These are phyloP conservation scores for Tricladium varicosporioides DNA, from an alignment of 2,329 filamentous ascomycete species.

Conservation along the genomic window DNA sequence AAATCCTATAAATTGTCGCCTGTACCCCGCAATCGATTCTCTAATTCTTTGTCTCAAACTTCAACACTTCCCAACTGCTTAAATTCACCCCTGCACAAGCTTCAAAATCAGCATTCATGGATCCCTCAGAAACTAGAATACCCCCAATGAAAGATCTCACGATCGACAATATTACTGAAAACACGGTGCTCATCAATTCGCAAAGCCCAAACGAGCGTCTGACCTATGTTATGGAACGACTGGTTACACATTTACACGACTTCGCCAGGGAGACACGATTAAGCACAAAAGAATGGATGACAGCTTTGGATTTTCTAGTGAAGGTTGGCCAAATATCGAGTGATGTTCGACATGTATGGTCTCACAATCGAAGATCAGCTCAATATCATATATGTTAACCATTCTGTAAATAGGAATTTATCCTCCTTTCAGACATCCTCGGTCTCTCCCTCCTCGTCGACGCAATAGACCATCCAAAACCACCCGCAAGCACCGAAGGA, in stretches of 20 bases:
- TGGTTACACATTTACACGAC: conserved; percentile 77
- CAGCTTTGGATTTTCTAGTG: conserved; percentile 68
- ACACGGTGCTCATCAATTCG: conserved; percentile 73
- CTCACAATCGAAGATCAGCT: too few relatives aligned
- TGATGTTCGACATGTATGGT: conserved; percentile 66
- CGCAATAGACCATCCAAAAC: conserved; percentile 81
- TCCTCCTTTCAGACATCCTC: conserved; percentile 76
- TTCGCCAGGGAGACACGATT: conserved; percentile 77
- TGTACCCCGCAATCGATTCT: too few relatives aligned
- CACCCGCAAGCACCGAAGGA: conserved; percentile 66
- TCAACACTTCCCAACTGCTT: too few relatives aligned
- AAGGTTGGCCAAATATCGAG: conserved; percentile 70
- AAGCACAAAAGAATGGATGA: conserved; percentile 77
- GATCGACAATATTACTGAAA: conserved; percentile 77
- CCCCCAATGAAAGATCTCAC: conserved; percentile 67
- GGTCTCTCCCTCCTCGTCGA: conserved; percentile 79
- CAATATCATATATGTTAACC: neutral
- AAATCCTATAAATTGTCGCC: too few relatives aligned
- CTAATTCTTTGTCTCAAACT: too few relatives aligned
- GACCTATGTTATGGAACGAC: conserved; percentile 69
- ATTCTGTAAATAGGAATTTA: conserved; percentile 60
- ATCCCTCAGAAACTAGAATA: conserved; percentile 15
- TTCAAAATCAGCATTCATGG: conserved; percentile 14
- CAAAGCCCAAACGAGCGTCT: conserved; percentile 62
- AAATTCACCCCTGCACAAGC: neutral